Conservation (phyloP, 177 flowering plant species). For the Telopea speciosissima region DNA sequence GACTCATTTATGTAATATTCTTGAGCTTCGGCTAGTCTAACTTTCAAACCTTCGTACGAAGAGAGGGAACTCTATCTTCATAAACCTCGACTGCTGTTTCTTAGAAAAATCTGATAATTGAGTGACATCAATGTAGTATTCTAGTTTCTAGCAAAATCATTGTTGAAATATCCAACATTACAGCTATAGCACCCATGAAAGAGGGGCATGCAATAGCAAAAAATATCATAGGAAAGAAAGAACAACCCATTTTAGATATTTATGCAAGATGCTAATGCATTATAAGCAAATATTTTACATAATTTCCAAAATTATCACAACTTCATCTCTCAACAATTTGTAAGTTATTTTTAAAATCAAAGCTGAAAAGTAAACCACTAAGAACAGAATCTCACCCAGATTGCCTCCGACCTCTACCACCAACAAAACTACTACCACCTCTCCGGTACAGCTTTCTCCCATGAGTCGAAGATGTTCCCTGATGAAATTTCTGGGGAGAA, state of each 20-base stretch:
- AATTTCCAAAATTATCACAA: background rate
- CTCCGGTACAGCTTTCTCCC: conserved; percentile 1
- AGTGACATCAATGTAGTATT: background rate
- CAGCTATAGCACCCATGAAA: background rate
- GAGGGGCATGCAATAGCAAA: background rate
- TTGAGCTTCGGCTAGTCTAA: too few relatives aligned
- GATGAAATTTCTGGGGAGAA: background rate
- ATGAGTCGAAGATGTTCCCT: background rate
- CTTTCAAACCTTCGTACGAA: too few relatives aligned
- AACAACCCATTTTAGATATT: background rate
- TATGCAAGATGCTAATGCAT: background rate
- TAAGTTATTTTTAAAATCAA: background rate
- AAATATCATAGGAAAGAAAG: background rate
- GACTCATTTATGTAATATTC: too few relatives aligned
- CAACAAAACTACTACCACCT: background rate
- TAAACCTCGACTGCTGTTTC: too few relatives aligned
- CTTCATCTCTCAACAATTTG: background rate
- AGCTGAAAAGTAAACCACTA: background rate
- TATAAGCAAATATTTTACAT: background rate
- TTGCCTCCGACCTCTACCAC: conserved; percentile 1
- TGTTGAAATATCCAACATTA: background rate
- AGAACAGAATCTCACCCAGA: background rate
- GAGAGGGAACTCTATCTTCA: too few relatives aligned
- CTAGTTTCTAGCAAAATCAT: background rate
- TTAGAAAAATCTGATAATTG: background rate